Evolutionary conservation across 1,284 basidiomycete genomes (phyloP).

Genomic region (Pseudozyma sp.): DNA sequence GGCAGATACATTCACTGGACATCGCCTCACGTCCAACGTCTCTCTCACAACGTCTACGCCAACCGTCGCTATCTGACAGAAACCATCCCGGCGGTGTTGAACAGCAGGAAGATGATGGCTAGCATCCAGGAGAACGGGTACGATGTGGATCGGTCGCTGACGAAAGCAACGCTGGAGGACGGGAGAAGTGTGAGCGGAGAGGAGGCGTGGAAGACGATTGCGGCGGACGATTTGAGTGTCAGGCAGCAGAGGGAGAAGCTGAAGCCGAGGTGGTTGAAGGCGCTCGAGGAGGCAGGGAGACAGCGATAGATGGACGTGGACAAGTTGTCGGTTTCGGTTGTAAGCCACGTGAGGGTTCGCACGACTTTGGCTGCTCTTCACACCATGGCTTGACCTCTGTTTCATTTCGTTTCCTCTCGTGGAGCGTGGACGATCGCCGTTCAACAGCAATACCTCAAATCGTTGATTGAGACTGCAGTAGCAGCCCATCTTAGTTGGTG

Average conservation of each 20-base stretch:
- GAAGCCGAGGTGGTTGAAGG: conserved; percentile 46
- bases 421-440: no score
- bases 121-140: conserved; percentile 23
- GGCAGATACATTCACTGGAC: conserved; percentile 43
- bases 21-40: conserved; percentile 39
- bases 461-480: no score
- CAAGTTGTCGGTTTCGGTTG: not conserved
- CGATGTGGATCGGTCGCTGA: conserved; percentile 19
- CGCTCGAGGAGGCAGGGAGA: conserved; percentile 13
- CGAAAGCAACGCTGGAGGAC: conserved; percentile 12
- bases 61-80: conserved; percentile 40
- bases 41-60: conserved; percentile 35
- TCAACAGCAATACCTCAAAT: no score
- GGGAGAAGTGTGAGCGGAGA: conserved; percentile 20
- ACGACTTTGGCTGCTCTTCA: no score
- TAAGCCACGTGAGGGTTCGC: no score
- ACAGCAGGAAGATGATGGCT: conserved; percentile 30
- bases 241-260: conserved; percentile 31
- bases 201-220: conserved; percentile 29
- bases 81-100: conserved; percentile 29
- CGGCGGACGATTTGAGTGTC: conserved; percentile 14
- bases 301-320: conserved; percentile 8
- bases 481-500: no score
- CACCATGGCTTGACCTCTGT: not conserved
- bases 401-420: no score